phyloP scores from a whole-genome alignment of 139 green algal genomes.

The Tetradesmus obliquus region DNA sequence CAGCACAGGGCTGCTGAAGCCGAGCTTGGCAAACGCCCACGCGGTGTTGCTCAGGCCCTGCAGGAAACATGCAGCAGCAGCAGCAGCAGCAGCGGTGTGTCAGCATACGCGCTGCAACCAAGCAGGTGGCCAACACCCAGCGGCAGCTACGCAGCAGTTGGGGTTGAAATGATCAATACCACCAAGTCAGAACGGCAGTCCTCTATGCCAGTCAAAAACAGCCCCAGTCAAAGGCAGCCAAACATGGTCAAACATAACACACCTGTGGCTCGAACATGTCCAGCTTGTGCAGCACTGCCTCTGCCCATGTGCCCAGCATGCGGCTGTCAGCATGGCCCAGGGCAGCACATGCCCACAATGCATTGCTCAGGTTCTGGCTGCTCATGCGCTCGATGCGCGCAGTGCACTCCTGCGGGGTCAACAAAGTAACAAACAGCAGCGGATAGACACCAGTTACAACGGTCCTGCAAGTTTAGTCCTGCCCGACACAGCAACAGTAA shows the following conservation, averaged over 20 bases:
- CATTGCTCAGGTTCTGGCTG: constrained; percentile 79
- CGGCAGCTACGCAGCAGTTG: no score
- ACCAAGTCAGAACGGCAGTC: no score
- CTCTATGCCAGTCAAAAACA: not conserved
- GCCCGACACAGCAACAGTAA: no score
- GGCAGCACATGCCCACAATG: constrained; percentile 66
- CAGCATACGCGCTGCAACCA: not conserved
- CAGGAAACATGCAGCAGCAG: not conserved
- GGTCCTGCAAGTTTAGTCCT: no score
- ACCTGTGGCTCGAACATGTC: constrained; percentile 48
- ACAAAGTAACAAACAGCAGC: not conserved
- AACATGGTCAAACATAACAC: not conserved
- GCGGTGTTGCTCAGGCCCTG: constrained; percentile 37
- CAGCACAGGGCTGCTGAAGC: constrained; percentile 49
- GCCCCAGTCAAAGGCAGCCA: not conserved
- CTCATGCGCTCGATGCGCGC: constrained; percentile 51
- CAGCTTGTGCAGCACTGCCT: constrained; percentile 34
- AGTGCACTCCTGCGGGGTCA: constrained; percentile 20
- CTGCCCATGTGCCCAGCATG: constrained; percentile 25
- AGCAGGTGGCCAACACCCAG: no score
- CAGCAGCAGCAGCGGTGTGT: not conserved
- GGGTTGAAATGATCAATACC: no score
- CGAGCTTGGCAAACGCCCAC: constrained; percentile 62
- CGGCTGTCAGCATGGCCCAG: constrained; percentile 52
- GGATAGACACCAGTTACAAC: not conserved